phyloP scores from a whole-genome alignment of 1,284 basidiomycete species.

The Amanita bisporigera region DNA sequence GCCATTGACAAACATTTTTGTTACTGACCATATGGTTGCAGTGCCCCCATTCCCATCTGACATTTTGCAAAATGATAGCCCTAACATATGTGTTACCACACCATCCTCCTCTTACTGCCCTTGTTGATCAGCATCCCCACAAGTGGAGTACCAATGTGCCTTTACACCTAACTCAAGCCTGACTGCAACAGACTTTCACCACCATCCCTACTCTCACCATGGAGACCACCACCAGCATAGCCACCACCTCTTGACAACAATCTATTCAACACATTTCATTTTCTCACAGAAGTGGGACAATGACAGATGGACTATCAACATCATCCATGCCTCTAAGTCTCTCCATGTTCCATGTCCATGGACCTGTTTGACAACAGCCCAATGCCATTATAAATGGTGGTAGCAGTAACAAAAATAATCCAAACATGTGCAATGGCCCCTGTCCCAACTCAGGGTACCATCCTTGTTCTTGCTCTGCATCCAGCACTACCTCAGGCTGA shows the following conservation, averaged over 20 bases:
- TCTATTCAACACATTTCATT: constrained; percentile 59
- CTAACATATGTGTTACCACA: constrained; percentile 75
- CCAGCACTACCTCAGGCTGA: constrained; percentile 22
- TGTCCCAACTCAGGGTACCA: neutral
- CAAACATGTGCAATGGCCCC: neutral
- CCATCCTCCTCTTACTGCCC: constrained; percentile 51
- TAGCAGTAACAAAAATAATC: neutral
- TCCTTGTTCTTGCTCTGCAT: neutral
- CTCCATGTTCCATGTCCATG: constrained; percentile 45
- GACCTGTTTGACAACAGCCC: constrained; percentile 46
- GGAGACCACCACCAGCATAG: constrained; percentile 36
- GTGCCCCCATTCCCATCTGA: constrained; percentile 69
- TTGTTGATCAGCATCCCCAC: constrained; percentile 44
- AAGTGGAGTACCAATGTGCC: constrained; percentile 38
- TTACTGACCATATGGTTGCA: constrained; percentile 31
- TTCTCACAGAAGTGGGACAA: constrained; percentile 35
- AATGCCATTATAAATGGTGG: neutral
- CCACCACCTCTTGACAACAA: constrained; percentile 58
- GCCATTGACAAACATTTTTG: constrained; percentile 17
- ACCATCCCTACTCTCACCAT: constrained; percentile 29
- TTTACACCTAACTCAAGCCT: constrained; percentile 64
- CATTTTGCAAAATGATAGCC: constrained; percentile 62
- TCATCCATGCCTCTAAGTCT: constrained; percentile 41
- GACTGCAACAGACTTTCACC: constrained; percentile 63
- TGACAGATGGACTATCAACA: constrained; percentile 7